These are phyloP conservation scores for Hericium alpestre DNA, from an alignment of 768 basidiomycete species.

Conservation along the genomic window DNA sequence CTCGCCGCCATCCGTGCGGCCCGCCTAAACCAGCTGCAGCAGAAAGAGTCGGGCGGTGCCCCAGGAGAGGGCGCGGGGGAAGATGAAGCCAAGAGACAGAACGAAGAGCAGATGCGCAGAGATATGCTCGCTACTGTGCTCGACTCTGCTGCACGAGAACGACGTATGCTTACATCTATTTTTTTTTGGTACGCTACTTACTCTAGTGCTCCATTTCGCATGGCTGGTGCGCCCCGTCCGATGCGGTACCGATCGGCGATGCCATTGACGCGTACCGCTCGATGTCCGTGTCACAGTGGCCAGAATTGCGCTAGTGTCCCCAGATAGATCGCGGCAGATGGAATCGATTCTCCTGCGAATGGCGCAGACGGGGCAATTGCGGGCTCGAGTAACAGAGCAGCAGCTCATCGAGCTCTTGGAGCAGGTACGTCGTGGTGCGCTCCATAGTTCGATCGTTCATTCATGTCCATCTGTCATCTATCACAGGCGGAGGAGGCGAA, in stretches of 20 bases:
- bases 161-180: slow-evolving; percentile 4
- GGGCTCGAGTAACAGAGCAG: slow-evolving; percentile 64
- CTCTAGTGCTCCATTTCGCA: not conserved
- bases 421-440: slow-evolving; percentile 42
- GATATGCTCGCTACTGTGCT: slow-evolving; percentile 32
- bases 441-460: not conserved
- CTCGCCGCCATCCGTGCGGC: slow-evolving; percentile 35
- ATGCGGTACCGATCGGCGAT: not conserved
- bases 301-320: slow-evolving; percentile 79
- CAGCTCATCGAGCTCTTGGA: slow-evolving; percentile 81
- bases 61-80: slow-evolving; percentile 38
- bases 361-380: slow-evolving; percentile 75
- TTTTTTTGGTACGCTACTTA: not conserved
- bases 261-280: not conserved
- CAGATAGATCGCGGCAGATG: slow-evolving; percentile 70
- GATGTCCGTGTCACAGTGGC: slow-evolving; percentile 43
- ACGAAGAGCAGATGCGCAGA: slow-evolving; percentile 68
- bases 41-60: slow-evolving; percentile 10
- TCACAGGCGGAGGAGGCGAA: slow-evolving; percentile 35
- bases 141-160: slow-evolving; percentile 12
- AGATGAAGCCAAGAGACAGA: slow-evolving; percentile 28
- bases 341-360: slow-evolving; percentile 70
- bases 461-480: not conserved
- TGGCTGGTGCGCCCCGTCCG: not conserved
- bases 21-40: slow-evolving; percentile 30